These are phyloP conservation scores for Colletotrichum sp. DNA, from an alignment of 2,329 filamentous ascomycete species.

Conservation along the genomic window DNA sequence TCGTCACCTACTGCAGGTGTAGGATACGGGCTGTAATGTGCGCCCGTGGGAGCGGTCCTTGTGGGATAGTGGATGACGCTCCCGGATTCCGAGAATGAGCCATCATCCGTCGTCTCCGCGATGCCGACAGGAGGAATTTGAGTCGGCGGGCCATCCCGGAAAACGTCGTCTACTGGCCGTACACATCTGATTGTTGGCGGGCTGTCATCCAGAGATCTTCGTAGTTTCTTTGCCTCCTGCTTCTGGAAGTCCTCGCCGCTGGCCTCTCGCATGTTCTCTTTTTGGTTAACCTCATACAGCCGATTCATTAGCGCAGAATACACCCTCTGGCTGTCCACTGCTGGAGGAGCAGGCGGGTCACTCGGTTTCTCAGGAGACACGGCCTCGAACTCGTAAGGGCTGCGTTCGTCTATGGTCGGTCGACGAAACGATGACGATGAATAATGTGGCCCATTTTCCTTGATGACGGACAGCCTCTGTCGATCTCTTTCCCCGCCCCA, in stretches of 20 bases:
- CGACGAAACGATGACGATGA: slow-evolving; percentile 41
- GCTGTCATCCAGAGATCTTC: neutral
- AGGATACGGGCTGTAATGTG: neutral
- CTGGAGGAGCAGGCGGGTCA: slow-evolving; percentile 23
- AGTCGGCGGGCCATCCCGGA: slow-evolving; percentile 22
- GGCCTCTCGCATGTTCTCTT: neutral
- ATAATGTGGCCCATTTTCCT: slow-evolving; percentile 55
- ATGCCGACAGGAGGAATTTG: neutral
- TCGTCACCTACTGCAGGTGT: neutral
- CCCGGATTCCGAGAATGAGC: neutral
- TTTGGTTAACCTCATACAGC: slow-evolving; percentile 43
- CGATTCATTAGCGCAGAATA: slow-evolving; percentile 69
- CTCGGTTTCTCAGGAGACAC: neutral
- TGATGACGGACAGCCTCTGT: slow-evolving; percentile 68
- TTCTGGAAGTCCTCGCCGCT: neutral
- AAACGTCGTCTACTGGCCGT: slow-evolving; percentile 36
- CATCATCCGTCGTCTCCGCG: neutral
- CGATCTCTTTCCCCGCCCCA: slow-evolving; percentile 48
- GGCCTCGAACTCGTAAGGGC: neutral
- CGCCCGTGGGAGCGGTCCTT: neutral
- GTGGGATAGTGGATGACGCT: neutral
- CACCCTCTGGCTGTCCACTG: slow-evolving; percentile 61
- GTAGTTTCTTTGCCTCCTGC: neutral
- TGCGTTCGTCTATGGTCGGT: slow-evolving; percentile 27
- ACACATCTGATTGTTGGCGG: slow-evolving; percentile 34